Evolutionary conservation across 495 filamentous ascomycete genomes (phyloP), one percentile per base, ranked within the genome.

Genomic region (Amorphotheca resinae): DNA sequence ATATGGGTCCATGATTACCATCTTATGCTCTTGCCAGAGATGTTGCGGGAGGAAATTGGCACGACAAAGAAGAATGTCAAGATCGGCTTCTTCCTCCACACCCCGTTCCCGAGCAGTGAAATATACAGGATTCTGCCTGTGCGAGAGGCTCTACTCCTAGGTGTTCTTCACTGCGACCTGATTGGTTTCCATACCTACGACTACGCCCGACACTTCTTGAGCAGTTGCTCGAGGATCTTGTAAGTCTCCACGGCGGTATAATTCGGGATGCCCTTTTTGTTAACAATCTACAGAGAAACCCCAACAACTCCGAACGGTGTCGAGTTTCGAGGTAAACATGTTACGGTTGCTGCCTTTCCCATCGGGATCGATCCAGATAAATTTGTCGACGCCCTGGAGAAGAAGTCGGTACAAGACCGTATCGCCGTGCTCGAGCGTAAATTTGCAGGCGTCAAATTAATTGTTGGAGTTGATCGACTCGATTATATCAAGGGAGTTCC

Each of bases 1-100:
- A 79, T 96, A 54, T 96, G 89, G 89, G 79, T 96, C 0, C 89
- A 96, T 58, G 89, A 96, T 59, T 96, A 95, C 59, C 89, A 96
- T 62, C 66, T 95, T 38, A 89, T 96, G 83, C 73, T 96, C 1
- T 65, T 96, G 15, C 89, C 89, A 0, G 67, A 75, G 44, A 81
- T 95, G 74, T 66, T 96, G 41, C 79, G 89, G 42, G 76, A 91
- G 39, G 81, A 86, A 50, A 60, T 76, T 40, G 71, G 75, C 17
- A 62, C 76, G 28, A 66, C 63, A 28, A 80, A 82, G 54, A 84
- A 82, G 60, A 76, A 82, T 41, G 78, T 93, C 50, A 87, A 87
- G 59, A 84, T 96, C 57, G 89, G 87, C 42, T 95, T 94, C 66
- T 94, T 91, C 59, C 67, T 96, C 15, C 89, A 96, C 53, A 96